Percentiles rank a stretch among this genome's conserved stretches.
Evolutionary conservation across 1,284 basidiomycete species (phyloP).

Genomic region (Crucibulum parvulum): DNA sequence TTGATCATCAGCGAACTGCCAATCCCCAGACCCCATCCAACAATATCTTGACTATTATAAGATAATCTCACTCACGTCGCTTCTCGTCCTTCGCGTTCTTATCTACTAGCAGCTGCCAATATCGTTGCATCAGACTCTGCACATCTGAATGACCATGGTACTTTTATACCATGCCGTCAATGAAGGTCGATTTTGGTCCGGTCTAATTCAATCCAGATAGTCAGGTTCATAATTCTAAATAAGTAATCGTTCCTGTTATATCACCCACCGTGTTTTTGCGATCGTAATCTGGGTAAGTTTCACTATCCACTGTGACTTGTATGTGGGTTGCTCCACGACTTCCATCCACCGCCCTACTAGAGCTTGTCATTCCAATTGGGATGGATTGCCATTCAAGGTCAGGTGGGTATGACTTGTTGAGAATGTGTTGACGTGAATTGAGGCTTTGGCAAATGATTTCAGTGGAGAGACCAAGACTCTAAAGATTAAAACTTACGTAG

Average conservation of each 20-base stretch:
- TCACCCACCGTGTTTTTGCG: neutral
- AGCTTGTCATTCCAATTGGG: slow-evolving; percentile 1
- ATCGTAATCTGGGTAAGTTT: neutral
- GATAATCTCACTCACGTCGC: no score
- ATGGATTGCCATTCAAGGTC: slow-evolving; percentile 9
- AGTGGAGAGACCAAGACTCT: neutral
- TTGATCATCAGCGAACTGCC: no score
- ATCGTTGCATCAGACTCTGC: no score
- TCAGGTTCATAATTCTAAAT: neutral
- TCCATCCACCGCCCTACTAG: neutral
- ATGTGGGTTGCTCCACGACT: neutral
- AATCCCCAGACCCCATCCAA: no score
- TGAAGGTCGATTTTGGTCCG: neutral
- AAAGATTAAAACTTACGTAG: slow-evolving; percentile 14
- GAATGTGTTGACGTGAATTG: slow-evolving; percentile 18
- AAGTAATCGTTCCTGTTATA: neutral
- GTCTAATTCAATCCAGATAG: neutral
- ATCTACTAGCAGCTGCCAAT: no score
- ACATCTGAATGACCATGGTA: no score
- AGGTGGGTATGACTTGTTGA: slow-evolving; percentile 3
- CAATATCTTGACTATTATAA: no score
- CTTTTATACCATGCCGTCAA: neutral
- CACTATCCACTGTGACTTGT: neutral
- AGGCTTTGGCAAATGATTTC: slow-evolving; percentile 4
- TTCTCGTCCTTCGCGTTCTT: no score